phyloP scores from a whole-genome alignment of 1,284 basidiomycete species.

The Trichosporon faecale region DNA sequence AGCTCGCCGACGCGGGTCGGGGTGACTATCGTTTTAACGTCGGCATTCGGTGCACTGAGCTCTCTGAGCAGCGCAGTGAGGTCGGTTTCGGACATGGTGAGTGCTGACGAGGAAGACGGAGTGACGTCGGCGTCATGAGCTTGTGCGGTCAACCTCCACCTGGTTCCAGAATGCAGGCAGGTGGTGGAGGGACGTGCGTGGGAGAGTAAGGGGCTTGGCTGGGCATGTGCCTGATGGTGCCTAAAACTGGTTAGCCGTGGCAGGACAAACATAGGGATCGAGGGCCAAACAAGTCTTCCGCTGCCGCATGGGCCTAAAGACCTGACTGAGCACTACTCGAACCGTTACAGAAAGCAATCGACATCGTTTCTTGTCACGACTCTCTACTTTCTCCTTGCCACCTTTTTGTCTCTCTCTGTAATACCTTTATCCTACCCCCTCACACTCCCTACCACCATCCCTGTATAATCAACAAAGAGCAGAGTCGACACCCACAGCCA shows the following conservation, averaged over 20 bases:
- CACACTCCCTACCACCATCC: not conserved
- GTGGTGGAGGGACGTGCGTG: not conserved
- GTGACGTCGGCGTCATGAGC: not conserved
- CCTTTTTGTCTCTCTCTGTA: not conserved
- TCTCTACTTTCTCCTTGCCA: not conserved
- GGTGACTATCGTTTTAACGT: not conserved
- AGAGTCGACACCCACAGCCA: not conserved
- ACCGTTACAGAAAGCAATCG: not conserved
- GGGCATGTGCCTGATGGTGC: conserved; percentile 1
- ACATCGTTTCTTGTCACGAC: not conserved
- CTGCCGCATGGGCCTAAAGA: not conserved
- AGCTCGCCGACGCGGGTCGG: not conserved
- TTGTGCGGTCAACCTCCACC: conserved; percentile 4
- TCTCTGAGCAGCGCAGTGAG: conserved; percentile 20
- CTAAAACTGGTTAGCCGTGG: not conserved
- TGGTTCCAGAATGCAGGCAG: not conserved
- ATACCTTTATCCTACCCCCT: not conserved
- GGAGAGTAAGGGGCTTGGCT: not conserved
- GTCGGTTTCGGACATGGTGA: conserved; percentile 11
- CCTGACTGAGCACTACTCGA: not conserved
- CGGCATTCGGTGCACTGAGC: conserved; percentile 9
- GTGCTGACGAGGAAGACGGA: not conserved
- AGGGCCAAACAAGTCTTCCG: conserved; percentile 1
- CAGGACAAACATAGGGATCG: not conserved
- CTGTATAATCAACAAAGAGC: not conserved